phyloP scores from a whole-genome alignment of 345 rosid genomes.

The Isatis tinctoria region DNA sequence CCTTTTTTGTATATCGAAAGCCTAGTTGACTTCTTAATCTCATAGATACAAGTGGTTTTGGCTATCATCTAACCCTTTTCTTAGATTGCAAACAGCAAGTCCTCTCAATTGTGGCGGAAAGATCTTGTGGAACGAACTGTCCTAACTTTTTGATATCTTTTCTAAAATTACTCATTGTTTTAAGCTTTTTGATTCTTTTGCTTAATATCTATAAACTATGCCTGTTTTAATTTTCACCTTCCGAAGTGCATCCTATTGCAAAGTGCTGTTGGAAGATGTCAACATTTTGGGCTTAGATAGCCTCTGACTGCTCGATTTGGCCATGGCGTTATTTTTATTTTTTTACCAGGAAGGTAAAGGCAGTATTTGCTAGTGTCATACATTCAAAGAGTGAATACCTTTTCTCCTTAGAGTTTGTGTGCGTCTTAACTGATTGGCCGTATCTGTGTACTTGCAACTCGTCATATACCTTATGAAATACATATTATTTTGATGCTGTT shows the following conservation, averaged over 20 bases:
- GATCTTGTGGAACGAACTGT: slow-evolving; percentile 50
- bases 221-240: slow-evolving; percentile 52
- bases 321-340: background rate
- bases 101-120: slow-evolving; percentile 54
- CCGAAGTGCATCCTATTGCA: slow-evolving; percentile 74
- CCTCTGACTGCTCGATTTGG: background rate
- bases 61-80: slow-evolving; percentile 56
- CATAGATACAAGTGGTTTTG: slow-evolving; percentile 32
- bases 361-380: background rate
- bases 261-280: slow-evolving; percentile 95
- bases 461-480: slow-evolving; percentile 6
- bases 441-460: slow-evolving; percentile 27
- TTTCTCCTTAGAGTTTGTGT: slow-evolving; percentile 11
- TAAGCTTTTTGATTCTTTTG: background rate
- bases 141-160: slow-evolving; percentile 32
- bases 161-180: background rate
- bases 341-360: background rate
- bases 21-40: slow-evolving; percentile 28
- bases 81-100: slow-evolving; percentile 64
- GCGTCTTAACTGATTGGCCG: slow-evolving; percentile 33
- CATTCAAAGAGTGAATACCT: background rate
- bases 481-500: slow-evolving; percentile 20
- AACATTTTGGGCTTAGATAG: slow-evolving; percentile 24
- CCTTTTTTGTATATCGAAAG: slow-evolving; percentile 26
- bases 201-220: slow-evolving; percentile 19